These are phyloP conservation scores for Lophiostoma macrostomum DNA, from an alignment of 495 filamentous ascomycete genomes.

Conservation along the genomic window DNA sequence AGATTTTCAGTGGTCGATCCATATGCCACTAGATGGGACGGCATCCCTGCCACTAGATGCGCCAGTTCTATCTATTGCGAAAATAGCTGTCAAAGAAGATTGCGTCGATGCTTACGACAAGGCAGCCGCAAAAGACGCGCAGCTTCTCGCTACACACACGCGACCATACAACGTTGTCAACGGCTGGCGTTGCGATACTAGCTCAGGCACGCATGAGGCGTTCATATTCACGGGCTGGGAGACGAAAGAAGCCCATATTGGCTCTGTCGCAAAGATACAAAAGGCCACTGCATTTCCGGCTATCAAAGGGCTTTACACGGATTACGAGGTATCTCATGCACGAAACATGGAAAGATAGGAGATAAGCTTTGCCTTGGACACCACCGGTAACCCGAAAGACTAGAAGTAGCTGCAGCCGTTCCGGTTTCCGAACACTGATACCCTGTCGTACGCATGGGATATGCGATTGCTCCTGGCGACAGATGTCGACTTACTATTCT, in stretches of 20 bases:
- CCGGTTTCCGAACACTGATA: too few species aligned
- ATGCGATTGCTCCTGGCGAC: too few species aligned
- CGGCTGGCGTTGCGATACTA: conserved; percentile 24
- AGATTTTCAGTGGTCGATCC: conserved; percentile 25
- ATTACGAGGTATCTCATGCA: conserved; percentile 9
- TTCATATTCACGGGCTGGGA: conserved; percentile 28
- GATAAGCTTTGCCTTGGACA: too few species aligned
- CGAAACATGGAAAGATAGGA: conserved; percentile 21
- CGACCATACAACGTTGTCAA: conserved; percentile 19
- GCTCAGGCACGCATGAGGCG: conserved; percentile 17
- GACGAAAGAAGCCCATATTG: conserved; percentile 18
- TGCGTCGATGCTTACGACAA: conserved; percentile 10
- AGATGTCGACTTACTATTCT: too few species aligned
- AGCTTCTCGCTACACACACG: conserved; percentile 4
- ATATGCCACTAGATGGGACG: conserved; percentile 26
- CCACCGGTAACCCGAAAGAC: too few species aligned
- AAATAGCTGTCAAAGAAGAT: conserved; percentile 12
- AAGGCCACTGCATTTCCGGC: conserved; percentile 11
- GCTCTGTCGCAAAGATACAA: conserved; percentile 6
- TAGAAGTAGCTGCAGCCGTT: too few species aligned
- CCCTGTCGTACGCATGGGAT: too few species aligned
- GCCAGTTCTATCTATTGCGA: conserved; percentile 25
- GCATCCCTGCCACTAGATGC: conserved; percentile 26
- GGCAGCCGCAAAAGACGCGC: neutral
- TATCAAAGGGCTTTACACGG: conserved; percentile 1